These are phyloP conservation scores for Candida ponderosae DNA, from an alignment of 805 yeast genomes.

Conservation along the genomic window DNA sequence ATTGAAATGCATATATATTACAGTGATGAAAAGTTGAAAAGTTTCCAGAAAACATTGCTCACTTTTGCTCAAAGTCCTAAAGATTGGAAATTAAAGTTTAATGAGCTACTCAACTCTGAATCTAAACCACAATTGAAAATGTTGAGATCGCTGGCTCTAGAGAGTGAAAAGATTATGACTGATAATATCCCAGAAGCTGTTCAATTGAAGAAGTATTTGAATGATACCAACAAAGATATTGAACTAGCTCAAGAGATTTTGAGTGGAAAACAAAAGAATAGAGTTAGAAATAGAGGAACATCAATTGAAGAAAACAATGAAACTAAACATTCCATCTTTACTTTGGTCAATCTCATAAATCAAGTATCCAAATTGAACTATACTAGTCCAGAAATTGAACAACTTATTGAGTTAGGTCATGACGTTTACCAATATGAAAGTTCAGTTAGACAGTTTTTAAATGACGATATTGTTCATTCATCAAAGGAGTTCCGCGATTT, in stretches of 20 bases:
- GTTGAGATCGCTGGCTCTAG: constrained; percentile 36
- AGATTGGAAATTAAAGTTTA: constrained; percentile 44
- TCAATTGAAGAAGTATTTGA: constrained; percentile 33
- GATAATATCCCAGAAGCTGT: constrained; percentile 29
- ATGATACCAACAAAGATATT: constrained; percentile 40
- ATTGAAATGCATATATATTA: constrained; percentile 38
- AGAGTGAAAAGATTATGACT: constrained; percentile 44
- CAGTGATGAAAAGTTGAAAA: constrained; percentile 45
- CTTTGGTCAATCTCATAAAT: constrained; percentile 24
- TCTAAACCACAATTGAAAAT: constrained; percentile 39
- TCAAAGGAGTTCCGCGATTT: constrained; percentile 42
- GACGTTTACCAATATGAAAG: constrained; percentile 46
- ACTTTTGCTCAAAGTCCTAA: constrained; percentile 37
- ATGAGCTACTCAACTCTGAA: constrained; percentile 29
- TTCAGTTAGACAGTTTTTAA: constrained; percentile 34
- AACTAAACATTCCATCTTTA: constrained; percentile 24
- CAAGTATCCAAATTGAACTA: constrained; percentile 44
- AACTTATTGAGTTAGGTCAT: constrained; percentile 41
- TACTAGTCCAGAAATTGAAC: constrained; percentile 51
- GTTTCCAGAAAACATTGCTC: constrained; percentile 26
- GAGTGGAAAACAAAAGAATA: constrained; percentile 30
- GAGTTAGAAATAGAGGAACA: constrained; percentile 20
- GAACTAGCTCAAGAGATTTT: constrained; percentile 48
- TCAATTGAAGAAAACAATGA: constrained; percentile 2
- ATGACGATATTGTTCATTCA: constrained; percentile 19